Evolutionary conservation across 257 asterid species (phyloP).

Genomic region (Osmanthus fragrans): DNA sequence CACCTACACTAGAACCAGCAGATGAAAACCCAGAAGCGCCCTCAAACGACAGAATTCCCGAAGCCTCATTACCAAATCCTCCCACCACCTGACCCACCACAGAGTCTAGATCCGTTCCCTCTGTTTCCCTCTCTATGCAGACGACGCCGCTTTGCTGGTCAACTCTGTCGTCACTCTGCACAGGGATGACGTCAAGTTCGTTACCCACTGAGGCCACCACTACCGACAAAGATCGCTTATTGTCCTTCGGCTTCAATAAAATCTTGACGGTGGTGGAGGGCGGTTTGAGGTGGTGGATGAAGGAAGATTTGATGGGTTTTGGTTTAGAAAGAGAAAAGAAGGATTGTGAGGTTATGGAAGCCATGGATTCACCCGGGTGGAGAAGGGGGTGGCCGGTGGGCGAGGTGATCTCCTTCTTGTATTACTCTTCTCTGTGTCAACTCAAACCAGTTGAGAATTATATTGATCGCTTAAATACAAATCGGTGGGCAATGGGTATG

Average conservation of each 20-base stretch:
- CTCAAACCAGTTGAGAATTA: constrained; percentile 1
- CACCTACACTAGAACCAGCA: constrained; percentile 43
- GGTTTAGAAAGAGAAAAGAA: constrained; percentile 50
- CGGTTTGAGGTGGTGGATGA: constrained; percentile 24
- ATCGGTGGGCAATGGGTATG: too few relatives aligned
- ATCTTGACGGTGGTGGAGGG: constrained; percentile 20
- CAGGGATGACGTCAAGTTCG: constrained; percentile 53
- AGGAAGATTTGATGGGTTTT: constrained; percentile 18
- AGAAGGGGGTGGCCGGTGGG: neutral
- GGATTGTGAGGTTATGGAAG: constrained; percentile 47
- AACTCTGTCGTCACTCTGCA: constrained; percentile 48
- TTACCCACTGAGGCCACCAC: constrained; percentile 38
- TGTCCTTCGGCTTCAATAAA: constrained; percentile 21
- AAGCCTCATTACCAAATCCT: constrained; percentile 56
- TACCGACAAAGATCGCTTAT: constrained; percentile 27
- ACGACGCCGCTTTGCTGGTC: constrained; percentile 61
- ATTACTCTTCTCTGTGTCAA: constrained; percentile 4
- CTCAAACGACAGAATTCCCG: constrained; percentile 61
- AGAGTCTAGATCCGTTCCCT: constrained; percentile 18
- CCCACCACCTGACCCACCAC: constrained; percentile 56
- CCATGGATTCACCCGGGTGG: constrained; percentile 33
- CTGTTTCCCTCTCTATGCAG: constrained; percentile 38
- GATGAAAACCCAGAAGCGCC: constrained; percentile 54
- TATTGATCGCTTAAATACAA: too few relatives aligned
- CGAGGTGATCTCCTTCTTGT: neutral